Percentiles rank a stretch among this genome's conserved stretches.
Evolutionary conservation across 1,139 yeast species (phyloP).

Genomic region (Saccharomyces hybrid): DNA sequence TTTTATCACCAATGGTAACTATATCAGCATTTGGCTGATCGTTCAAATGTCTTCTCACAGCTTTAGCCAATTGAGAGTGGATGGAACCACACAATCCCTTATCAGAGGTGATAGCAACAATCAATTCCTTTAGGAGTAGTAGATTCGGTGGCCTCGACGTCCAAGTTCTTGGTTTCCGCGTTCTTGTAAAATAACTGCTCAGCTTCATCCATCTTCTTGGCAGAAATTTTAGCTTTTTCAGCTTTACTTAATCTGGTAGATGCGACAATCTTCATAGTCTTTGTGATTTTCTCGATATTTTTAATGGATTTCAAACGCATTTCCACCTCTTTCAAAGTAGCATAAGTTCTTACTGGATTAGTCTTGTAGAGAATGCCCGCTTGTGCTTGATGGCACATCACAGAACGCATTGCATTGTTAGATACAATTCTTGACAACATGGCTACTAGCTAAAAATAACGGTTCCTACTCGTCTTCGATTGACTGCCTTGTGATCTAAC

Average conservation of each 20-base stretch:
- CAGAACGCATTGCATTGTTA: conserved; percentile 1
- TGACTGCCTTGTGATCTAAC: neutral
- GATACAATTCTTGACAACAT: conserved; percentile 5
- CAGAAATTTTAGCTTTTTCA: conserved; percentile 86
- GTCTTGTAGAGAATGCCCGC: neutral
- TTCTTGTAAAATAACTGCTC: conserved; percentile 72
- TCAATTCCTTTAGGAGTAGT: conserved; percentile 57
- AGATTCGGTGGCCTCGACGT: conserved; percentile 36
- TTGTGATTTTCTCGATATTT: conserved; percentile 97
- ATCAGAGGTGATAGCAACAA: conserved; percentile 88
- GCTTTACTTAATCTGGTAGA: conserved; percentile 95
- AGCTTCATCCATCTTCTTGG: conserved; percentile 77
- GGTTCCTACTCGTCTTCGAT: neutral
- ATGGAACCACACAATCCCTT: conserved; percentile 98
- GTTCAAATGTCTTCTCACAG: conserved; percentile 60
- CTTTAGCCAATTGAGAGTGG: conserved; percentile 88
- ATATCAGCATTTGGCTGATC: conserved; percentile 67
- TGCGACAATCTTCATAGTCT: conserved; percentile 98
- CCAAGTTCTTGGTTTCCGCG: conserved; percentile 61
- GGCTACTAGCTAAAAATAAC: neutral
- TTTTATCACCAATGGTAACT: conserved; percentile 90
- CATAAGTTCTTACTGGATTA: conserved; percentile 61
- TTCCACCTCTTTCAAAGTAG: conserved; percentile 97
- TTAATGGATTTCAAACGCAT: conserved; percentile 95
- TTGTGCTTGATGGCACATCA: conserved; percentile 2